Conservation (phyloP, 2,329 filamentous ascomycete genomes). For the Diaporthe ampelina region DNA sequence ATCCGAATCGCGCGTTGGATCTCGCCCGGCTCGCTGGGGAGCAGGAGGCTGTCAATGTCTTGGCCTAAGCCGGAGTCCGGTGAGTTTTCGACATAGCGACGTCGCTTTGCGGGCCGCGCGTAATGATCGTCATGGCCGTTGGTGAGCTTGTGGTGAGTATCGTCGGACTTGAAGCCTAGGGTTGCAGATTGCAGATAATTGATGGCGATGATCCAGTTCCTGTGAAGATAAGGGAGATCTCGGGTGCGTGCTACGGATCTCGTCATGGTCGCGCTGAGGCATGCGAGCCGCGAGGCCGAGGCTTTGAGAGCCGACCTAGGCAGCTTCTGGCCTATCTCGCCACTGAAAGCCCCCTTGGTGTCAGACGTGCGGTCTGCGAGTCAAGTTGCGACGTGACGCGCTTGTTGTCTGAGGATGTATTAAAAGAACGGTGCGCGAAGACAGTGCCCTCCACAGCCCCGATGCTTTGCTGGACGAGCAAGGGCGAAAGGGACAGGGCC, state of each 20-base stretch:
- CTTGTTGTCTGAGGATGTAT: background rate
- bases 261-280: constrained; percentile 59
- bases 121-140: constrained; percentile 52
- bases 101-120: constrained; percentile 63
- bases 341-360: background rate
- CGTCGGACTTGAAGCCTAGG: constrained; percentile 52
- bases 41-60: constrained; percentile 40
- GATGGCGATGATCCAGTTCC: constrained; percentile 65
- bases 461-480: background rate
- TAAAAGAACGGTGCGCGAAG: background rate
- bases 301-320: constrained; percentile 3
- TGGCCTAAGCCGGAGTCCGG: constrained; percentile 47
- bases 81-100: constrained; percentile 60
- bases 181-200: constrained; percentile 50
- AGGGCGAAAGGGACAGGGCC: background rate
- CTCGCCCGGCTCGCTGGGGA: constrained; percentile 44
- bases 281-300: constrained; percentile 39
- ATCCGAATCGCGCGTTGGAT: constrained; percentile 62
- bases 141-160: constrained; percentile 47
- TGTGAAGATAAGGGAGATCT: constrained; percentile 67
- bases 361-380: constrained; percentile 14
- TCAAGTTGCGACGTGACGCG: constrained; percentile 15
- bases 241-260: constrained; percentile 61
- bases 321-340: background rate
- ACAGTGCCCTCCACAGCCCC: background rate